Evolutionary conservation across 805 yeast species (phyloP), one percentile per base, ranked within the genome.

Genomic region (Starmerella apis): DNA sequence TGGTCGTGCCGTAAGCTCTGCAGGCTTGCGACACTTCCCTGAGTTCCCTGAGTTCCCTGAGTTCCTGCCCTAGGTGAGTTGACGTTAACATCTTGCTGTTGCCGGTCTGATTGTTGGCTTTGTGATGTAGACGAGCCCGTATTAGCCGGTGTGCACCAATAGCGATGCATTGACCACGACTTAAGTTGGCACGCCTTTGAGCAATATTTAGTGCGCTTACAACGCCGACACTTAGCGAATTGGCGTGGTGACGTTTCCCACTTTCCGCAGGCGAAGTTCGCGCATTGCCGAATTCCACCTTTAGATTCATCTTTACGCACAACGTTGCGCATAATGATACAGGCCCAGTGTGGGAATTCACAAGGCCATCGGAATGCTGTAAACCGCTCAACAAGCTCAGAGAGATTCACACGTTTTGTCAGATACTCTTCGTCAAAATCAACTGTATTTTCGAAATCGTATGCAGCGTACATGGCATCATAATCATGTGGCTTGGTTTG

Each of bases 281-380:
- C 96, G 66, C 98, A 90, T 67, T 92, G 97, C 47, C 97, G 75
- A 27, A 90, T 83, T 1, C 96, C 96, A 16, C 90, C 90, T 36
- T 50, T 46, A 38, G 33, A 28, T 62, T 88, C 96, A 64, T 90
- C 92, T 61, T 88, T 80, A 50, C 96, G 76, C 63, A 96, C 90
- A 1, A 95, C 87, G 65, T 92, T 92, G 49, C 97, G 74, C 88
- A 92, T 92, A 35, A 88, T 86, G n/a, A 90, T 95, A 3, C 95
- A 92, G 2, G 96, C 86, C 98, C 98, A 90, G 66, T 88, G 87
- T 58, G 83, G 81, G 72, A 87, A 79, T 58, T 88, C 96, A 38
- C 81, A 77, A 3, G 86, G 78, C 57, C 82, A 77, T 47, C 75
- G 71, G 49, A 74, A 73, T 18, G 78, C 76, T 0, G 97, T 90